Conservation (phyloP, 2,329 filamentous ascomycete species). For the Elsinoe perseae region DNA sequence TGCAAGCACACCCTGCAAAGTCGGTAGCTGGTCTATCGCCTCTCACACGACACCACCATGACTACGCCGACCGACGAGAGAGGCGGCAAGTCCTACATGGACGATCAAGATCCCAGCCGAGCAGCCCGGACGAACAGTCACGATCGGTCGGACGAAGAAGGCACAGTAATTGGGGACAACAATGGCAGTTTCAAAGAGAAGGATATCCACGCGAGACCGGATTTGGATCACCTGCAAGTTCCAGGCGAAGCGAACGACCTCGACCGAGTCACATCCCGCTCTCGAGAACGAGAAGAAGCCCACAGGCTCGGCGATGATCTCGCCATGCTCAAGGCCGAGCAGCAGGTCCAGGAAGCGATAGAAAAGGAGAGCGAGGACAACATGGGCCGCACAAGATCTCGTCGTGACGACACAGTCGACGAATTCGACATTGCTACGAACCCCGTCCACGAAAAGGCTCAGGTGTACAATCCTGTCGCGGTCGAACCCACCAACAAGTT, state of each 20-base stretch:
- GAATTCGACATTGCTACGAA: slow-evolving; percentile 62
- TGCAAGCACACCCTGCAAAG: not conserved
- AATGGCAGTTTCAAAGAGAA: slow-evolving; percentile 4
- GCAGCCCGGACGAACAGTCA: slow-evolving; percentile 19
- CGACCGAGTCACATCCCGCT: slow-evolving; percentile 46
- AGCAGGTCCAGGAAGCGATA: slow-evolving; percentile 44
- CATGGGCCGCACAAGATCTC: slow-evolving; percentile 46
- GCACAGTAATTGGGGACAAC: slow-evolving; percentile 28
- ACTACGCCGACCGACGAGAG: slow-evolving; percentile 30
- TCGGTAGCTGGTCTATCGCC: slow-evolving; percentile 5
- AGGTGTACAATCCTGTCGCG: slow-evolving; percentile 56
- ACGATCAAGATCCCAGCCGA: slow-evolving; percentile 16
- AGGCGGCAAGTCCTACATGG: slow-evolving; percentile 28
- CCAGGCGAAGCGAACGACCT: slow-evolving; percentile 34
- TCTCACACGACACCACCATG: slow-evolving; percentile 22
- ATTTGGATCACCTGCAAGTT: slow-evolving; percentile 7
- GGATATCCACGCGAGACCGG: slow-evolving; percentile 4
- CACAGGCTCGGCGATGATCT: slow-evolving; percentile 59
- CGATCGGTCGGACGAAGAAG: slow-evolving; percentile 30
- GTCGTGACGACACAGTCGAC: slow-evolving; percentile 50
- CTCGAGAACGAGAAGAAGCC: slow-evolving; percentile 52
- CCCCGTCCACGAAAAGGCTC: slow-evolving; percentile 59
- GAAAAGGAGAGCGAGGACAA: slow-evolving; percentile 33
- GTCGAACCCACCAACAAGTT: slow-evolving; percentile 51
- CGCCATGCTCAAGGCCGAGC: slow-evolving; percentile 56